phyloP scores from a whole-genome alignment of 805 yeast genomes.

The Zygosaccharomyces lentus region DNA sequence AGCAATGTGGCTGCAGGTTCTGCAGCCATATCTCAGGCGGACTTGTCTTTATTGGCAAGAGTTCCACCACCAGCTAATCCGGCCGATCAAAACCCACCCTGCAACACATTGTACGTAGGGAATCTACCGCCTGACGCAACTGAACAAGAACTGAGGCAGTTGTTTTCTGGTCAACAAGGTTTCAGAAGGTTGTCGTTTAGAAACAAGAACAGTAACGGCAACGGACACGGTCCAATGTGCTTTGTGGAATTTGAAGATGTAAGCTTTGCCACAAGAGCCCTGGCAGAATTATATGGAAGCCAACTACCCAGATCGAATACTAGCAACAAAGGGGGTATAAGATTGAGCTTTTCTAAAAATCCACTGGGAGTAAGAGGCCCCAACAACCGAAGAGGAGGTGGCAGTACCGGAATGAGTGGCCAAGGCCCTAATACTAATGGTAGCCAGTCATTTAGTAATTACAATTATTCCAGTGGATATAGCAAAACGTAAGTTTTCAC shows the following conservation, averaged over 20 bases:
- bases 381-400: conserved; percentile 41
- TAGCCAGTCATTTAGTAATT: conserved; percentile 11
- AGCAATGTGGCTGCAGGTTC: conserved; percentile 17
- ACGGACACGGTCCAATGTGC: conserved; percentile 96
- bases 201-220: conserved; percentile 54
- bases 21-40: conserved; percentile 43
- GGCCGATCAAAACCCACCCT: conserved; percentile 98
- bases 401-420: conserved; percentile 19
- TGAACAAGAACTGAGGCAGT: conserved; percentile 81
- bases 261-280: conserved; percentile 84
- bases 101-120: conserved; percentile 95
- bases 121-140: conserved; percentile 96
- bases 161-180: conserved; percentile 86
- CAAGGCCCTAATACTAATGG: conserved; percentile 13
- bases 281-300: conserved; percentile 90
- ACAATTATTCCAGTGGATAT: conserved; percentile 20
- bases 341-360: conserved; percentile 90
- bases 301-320: conserved; percentile 73
- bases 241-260: conserved; percentile 98
- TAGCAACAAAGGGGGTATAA: conserved; percentile 78
- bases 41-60: conserved; percentile 66
- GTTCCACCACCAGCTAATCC: conserved; percentile 95
- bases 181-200: conserved; percentile 90
- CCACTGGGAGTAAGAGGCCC: conserved; percentile 94
- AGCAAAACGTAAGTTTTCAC: conserved; percentile 9